Percentiles rank a stretch among this genome's conserved stretches.
Evolutionary conservation across 2,329 filamentous ascomycete genomes (phyloP).

Genomic region (Cordyceps pruinosa): DNA sequence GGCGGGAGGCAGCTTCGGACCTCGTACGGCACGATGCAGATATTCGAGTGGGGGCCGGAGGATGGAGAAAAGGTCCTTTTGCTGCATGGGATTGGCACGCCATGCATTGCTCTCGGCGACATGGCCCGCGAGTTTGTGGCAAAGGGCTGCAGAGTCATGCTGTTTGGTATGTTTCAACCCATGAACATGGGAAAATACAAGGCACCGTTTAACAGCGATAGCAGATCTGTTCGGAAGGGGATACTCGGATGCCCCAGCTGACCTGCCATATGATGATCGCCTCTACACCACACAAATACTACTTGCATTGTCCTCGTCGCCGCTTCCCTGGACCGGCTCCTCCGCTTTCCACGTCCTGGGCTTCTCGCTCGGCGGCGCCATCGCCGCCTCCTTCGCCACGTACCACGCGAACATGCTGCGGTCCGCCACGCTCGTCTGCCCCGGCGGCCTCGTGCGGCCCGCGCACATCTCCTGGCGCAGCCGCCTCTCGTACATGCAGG

Average conservation of each 20-base stretch:
- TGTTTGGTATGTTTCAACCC: conserved; percentile 53
- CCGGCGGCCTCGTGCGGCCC: conserved; percentile 60
- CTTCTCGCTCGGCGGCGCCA: conserved; percentile 73
- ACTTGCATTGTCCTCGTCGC: conserved; percentile 57
- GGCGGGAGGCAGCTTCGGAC: conserved; percentile 62
- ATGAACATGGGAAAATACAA: not conserved
- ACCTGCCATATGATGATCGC: conserved; percentile 52
- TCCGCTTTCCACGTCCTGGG: conserved; percentile 64
- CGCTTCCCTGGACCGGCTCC: conserved; percentile 46
- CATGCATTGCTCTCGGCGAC: conserved; percentile 60
- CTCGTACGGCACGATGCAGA: conserved; percentile 62
- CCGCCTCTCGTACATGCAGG: conserved; percentile 52
- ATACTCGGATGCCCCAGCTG: conserved; percentile 61
- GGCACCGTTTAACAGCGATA: not conserved
- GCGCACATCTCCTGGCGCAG: conserved; percentile 54
- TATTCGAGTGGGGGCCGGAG: conserved; percentile 76
- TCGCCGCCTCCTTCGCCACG: conserved; percentile 62
- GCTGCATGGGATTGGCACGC: conserved; percentile 76
- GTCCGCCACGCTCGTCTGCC: conserved; percentile 59
- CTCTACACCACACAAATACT: conserved; percentile 62
- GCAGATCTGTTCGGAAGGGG: conserved; percentile 69
- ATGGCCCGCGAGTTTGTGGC: conserved; percentile 59
- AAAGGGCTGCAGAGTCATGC: conserved; percentile 67
- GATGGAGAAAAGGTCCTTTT: conserved; percentile 65
- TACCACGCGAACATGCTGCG: conserved; percentile 60